These are phyloP conservation scores for Fusarium concolor DNA, from an alignment of 2,329 filamentous ascomycete genomes.

Conservation along the genomic window DNA sequence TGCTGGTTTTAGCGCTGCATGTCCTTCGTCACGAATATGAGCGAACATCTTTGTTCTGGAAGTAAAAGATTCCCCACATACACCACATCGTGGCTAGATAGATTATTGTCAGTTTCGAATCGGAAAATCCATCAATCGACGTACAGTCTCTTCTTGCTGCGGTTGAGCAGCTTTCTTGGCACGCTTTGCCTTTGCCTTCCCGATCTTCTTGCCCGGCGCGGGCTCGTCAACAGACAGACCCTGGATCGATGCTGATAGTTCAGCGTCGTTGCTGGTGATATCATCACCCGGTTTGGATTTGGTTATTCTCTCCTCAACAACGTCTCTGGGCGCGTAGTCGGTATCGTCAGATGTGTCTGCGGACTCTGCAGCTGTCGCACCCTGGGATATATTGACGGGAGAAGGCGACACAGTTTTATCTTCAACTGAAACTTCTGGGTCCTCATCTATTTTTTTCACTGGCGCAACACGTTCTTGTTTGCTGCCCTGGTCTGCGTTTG, in stretches of 20 bases:
- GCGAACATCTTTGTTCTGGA: slow-evolving; percentile 79
- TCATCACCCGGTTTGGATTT: slow-evolving; percentile 1
- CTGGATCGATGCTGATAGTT: slow-evolving; percentile 29
- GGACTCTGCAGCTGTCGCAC: slow-evolving; percentile 16
- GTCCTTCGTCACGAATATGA: slow-evolving; percentile 74
- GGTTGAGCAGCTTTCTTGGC: slow-evolving; percentile 59
- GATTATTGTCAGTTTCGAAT: slow-evolving; percentile 2
- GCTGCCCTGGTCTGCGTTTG: neutral
- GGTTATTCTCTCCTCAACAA: slow-evolving; percentile 56
- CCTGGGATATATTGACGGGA: neutral
- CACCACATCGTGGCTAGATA: slow-evolving; percentile 56
- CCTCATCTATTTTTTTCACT: neutral
- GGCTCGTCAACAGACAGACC: slow-evolving; percentile 45
- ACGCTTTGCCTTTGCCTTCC: slow-evolving; percentile 64
- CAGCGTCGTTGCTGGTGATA: slow-evolving; percentile 6
- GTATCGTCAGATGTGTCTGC: slow-evolving; percentile 46
- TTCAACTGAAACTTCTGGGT: neutral
- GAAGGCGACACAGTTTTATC: neutral
- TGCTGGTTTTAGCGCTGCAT: slow-evolving; percentile 64
- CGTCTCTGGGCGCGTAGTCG: slow-evolving; percentile 61
- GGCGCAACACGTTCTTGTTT: neutral
- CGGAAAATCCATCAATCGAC: slow-evolving; percentile 26
- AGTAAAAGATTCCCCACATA: slow-evolving; percentile 60
- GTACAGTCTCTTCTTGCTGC: slow-evolving; percentile 50
- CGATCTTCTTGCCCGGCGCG: slow-evolving; percentile 55